Conservation (phyloP, 2,329 filamentous ascomycete species). For the Fusarium tuaranense region DNA sequence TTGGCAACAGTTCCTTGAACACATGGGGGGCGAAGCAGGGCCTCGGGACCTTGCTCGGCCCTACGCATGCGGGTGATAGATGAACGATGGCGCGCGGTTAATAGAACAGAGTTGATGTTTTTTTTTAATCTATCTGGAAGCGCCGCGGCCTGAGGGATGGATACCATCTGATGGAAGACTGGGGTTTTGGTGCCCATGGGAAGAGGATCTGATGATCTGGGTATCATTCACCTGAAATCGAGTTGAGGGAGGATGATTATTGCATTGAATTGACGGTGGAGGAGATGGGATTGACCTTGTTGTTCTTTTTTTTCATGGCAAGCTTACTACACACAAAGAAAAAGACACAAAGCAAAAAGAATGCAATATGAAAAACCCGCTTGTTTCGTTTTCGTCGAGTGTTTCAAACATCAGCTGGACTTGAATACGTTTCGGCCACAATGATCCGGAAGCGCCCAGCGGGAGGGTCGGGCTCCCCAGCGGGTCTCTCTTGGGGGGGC, state of each 20-base stretch:
- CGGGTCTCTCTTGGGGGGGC: neutral
- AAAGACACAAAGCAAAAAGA: neutral
- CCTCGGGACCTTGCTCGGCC: neutral
- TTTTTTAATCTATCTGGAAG: constrained; percentile 33
- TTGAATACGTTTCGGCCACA: neutral
- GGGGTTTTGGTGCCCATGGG: neutral
- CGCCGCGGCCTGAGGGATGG: constrained; percentile 2
- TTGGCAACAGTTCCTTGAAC: constrained; percentile 1
- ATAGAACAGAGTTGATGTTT: neutral
- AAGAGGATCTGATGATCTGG: neutral
- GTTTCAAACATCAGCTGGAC: constrained; percentile 18
- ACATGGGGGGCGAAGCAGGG: neutral
- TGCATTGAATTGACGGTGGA: neutral
- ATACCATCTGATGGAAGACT: neutral
- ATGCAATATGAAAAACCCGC: neutral
- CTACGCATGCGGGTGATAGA: neutral
- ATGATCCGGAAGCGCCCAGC: constrained; percentile 17
- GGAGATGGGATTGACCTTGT: neutral
- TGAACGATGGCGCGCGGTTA: constrained; percentile 1
- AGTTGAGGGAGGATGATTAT: neutral
- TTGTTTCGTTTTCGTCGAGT: constrained; percentile 21
- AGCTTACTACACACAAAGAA: neutral
- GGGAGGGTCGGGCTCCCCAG: neutral
- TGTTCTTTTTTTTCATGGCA: neutral
- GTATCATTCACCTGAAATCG: constrained; percentile 4